Base-by-base conservation (phyloP, 768 basidiomycete genomes). In the Tylopilus felleus region DNA sequence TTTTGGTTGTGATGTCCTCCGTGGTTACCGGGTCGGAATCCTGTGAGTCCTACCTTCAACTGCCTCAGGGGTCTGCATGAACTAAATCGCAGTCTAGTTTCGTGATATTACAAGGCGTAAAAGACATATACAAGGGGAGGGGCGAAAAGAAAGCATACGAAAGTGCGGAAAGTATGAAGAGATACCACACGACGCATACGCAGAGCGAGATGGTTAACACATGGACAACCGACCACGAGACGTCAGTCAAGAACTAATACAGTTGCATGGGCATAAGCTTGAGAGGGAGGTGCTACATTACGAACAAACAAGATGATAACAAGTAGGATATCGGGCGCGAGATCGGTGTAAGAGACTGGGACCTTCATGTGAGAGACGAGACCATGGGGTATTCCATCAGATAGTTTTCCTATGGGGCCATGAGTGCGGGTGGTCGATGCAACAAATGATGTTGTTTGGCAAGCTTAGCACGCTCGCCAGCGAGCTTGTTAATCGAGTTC, bases 401-500 rank as follows among this genome's bases (percentile, higher is more conserved):
- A 19, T 19, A 40, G 14, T 36, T 27, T 22, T 51, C 51, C 53
- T 53, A 68, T 53, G 63, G 53, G 16, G 59, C 51, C 71, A 65
- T 65, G 27, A 70, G 60, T 28, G 71, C 65, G 12, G 71, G 69
- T 2, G 71, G 71, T 51, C 69, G 56, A 25, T 72, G 69, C 31
- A 71, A 43, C 13, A 71, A 49, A 48, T 65, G 69, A 1, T 60
- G 71, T 42, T 72, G 69, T 48, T 68, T 72, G 33, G 57, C 48
- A 35, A 65, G 55, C 36, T 69, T 67, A n/a, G 68, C 73, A 9
- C 83, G 80, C 66, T 88, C 86, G 53, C 83, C 78, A 14, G 86
- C 88, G 44, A 91, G 80, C 69, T 88, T 88, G 65, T 85, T 85
- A 65, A 93, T 92, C 16, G 89, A 82, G 53, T 91, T 91, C 55